Evolutionary conservation across 768 basidiomycete species (phyloP).

Genomic region (Pisolithus microcarpus): DNA sequence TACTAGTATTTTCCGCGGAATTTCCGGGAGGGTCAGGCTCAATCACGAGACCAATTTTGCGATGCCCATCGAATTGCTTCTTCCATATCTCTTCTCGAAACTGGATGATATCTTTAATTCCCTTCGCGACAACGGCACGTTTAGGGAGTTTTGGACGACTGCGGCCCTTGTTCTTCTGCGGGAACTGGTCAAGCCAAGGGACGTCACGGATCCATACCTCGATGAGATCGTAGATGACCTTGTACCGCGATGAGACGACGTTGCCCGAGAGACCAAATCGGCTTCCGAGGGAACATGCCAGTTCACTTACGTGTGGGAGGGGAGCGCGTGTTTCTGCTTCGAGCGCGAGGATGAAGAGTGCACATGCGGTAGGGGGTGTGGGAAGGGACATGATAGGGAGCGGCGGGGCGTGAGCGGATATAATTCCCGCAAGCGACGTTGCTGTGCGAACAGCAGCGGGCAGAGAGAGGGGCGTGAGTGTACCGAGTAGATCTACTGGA

Average conservation of each 20-base stretch:
- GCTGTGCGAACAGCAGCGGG: constrained; percentile 34
- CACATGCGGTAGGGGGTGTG: constrained; percentile 53
- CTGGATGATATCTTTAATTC: constrained; percentile 61
- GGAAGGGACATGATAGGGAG: constrained; percentile 36
- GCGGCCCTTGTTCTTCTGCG: constrained; percentile 27
- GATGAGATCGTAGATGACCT: constrained; percentile 52
- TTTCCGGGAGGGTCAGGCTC: constrained; percentile 28
- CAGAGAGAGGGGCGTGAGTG: constrained; percentile 34
- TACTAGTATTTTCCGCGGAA: constrained; percentile 15
- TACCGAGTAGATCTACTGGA: constrained; percentile 27
- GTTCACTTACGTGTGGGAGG: constrained; percentile 46
- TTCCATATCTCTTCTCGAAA: constrained; percentile 60
- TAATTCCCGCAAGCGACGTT: constrained; percentile 40
- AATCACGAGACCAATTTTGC: constrained; percentile 32
- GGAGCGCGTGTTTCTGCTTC: constrained; percentile 57
- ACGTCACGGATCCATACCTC: constrained; percentile 55
- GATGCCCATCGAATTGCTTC: constrained; percentile 30
- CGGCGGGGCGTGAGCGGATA: constrained; percentile 32
- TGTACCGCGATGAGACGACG: constrained; percentile 65
- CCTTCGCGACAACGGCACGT: constrained; percentile 57
- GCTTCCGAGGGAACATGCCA: constrained; percentile 50
- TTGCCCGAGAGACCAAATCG: constrained; percentile 44
- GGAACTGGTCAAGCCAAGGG: constrained; percentile 65
- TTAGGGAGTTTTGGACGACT: constrained; percentile 51
- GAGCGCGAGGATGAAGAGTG: constrained; percentile 58